Evolutionary conservation across 108 stramenopile species (phyloP), one percentile per base, ranked within the genome.

Genomic region (Skeletonema tropicum): DNA sequence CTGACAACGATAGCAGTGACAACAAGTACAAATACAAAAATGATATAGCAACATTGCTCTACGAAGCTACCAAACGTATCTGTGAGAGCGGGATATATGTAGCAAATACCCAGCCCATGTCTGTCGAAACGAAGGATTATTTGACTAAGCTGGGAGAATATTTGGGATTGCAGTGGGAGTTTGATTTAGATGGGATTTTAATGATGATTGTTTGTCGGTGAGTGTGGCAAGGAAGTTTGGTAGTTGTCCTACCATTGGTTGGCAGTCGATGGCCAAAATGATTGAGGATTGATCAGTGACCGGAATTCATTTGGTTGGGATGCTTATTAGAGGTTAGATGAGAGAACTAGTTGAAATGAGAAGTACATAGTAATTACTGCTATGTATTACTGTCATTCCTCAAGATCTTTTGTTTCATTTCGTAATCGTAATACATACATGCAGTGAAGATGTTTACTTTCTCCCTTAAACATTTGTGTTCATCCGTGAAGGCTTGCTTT

Each of bases 141-240:
- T 46, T 71, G 32, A 26, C 12, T 64, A 26, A 29, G 38, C 15
- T 71, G 39, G 70, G 70, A 7, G 70, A 71, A 17, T 30, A 65
- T 14, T 45, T 71, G 70, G 70, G 70, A 65, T 6, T 71, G 36
- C n/a, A 71, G 62, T 71, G 70, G 70, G 42, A 64, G 19, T 71
- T 71, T 42, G 70, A 71, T 64, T 32, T 71, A 33, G 70, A 71
- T 71, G 70, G 70, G 36, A 45, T n/a, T n/a, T 71, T 39, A 65
- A 41, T 26, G 64, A 71, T 38, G 70, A 71, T 10, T 29, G 31
- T 38, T 12, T 31, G 23, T 71, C 41, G 12, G 70, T 71, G 9
- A 65, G 41, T 45, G 70, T 71, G 12, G 70, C 70, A 14, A 38
- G 70, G 23, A 71, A 71, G 70, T 65, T 45, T 64, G 52, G 68